phyloP scores from a whole-genome alignment of 2,329 filamentous ascomycete genomes.

The Trichoderma harzianum region DNA sequence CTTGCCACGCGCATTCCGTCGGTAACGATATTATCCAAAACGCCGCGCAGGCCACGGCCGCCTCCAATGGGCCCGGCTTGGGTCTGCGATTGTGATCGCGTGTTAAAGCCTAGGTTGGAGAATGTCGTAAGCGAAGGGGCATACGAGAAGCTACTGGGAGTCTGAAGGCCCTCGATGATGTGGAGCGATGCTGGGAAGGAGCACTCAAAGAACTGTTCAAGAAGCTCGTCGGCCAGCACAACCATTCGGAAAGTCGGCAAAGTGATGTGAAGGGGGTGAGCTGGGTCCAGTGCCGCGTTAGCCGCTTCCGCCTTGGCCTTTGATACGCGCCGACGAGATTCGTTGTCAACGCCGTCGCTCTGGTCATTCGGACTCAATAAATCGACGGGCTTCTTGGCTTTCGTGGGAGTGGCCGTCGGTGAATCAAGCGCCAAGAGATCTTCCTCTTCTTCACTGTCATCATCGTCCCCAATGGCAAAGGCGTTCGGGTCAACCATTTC shows the following conservation, averaged over 20 bases:
- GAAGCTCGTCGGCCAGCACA: constrained; percentile 87
- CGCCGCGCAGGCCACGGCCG: constrained; percentile 79
- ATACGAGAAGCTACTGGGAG: constrained; percentile 28
- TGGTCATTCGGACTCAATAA: constrained; percentile 31
- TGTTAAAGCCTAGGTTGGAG: constrained; percentile 63
- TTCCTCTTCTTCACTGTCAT: constrained; percentile 60
- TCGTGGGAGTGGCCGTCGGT: constrained; percentile 40
- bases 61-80: constrained; percentile 41
- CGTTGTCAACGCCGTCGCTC: constrained; percentile 24
- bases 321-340: constrained; percentile 42
- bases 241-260: constrained; percentile 99
- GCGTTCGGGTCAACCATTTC: constrained; percentile 43
- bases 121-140: constrained; percentile 78
- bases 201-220: constrained; percentile 96
- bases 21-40: constrained; percentile 94
- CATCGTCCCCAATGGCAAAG: constrained; percentile 75
- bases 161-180: constrained; percentile 63
- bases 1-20: constrained; percentile 95
- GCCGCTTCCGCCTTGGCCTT: constrained; percentile 71
- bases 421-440: constrained; percentile 61
- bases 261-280: constrained; percentile 91
- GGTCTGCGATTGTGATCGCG: constrained; percentile 38
- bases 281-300: constrained; percentile 87
- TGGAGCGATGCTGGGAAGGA: constrained; percentile 93
- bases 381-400: constrained; percentile 41